Base-by-base conservation (phyloP, 495 filamentous ascomycete genomes). In the Talaromyces thailandensis region DNA sequence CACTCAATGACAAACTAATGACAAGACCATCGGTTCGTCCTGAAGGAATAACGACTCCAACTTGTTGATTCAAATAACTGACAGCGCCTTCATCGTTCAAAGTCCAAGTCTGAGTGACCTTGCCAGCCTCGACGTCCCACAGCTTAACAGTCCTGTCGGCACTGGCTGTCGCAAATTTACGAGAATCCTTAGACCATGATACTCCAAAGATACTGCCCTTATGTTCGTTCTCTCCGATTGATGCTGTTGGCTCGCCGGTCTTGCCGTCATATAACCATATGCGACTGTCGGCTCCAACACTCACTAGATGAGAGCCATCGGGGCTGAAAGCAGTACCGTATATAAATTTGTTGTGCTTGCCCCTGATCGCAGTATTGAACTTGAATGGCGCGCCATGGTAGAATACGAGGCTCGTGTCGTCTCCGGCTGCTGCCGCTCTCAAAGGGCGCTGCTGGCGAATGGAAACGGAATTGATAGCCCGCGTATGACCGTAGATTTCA, bases 191-290 rank as follows among this genome's bases (percentile, higher is more conserved):
- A 3, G 88, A 83, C 94, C 94, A 98, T 37, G 89, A 91, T 12
- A 98, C 85, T 16, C 86, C 86, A 65, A 97, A 95, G 55, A 98
- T 93, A 64, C 92, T 96, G 6, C 94, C 94, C 9, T 87, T 93
- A 70, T 98, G 94, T 55, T 84, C 85, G 6, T 87, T 90, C 64
- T 92, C 89, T 21, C 90, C 89, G 65, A 98, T 84, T 63, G 90
- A 81, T 56, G 74, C 82, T 61, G 84, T 88, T 7, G 86, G 78
- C 67, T 96, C 93, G 3, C 94, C 94, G 1, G 91, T 93, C 78
- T 94, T 96, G 45, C 95, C 94, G 67, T 96, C 93, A 70, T 96
- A 98, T 2, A 98, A 76, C 79, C 92, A 94, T 60, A 98, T 96
- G 72, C 86, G 84, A 51, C 86, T 81, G 71, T 98, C 94, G 18